Base-by-base conservation (phyloP, 2,329 filamentous ascomycete genomes). In the Trichoderma sp. region DNA sequence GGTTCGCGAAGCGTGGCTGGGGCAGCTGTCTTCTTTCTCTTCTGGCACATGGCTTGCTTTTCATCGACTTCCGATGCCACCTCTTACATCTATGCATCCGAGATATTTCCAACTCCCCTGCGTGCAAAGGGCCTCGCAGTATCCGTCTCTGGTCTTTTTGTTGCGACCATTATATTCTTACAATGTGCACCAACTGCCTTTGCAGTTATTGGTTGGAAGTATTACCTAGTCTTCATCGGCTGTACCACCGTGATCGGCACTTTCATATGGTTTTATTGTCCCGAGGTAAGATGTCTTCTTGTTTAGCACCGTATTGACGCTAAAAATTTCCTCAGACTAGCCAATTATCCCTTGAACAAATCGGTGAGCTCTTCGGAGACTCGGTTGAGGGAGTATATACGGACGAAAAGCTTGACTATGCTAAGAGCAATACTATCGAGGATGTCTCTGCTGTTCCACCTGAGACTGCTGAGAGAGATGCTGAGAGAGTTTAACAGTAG, bases 161-260 rank as follows among this genome's bases (percentile, higher is more conserved):
- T 62, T 32, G 66, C 66, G 4, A 62, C 51, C 7, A 62, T 70
- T 8, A 47, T 70, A 11, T 70, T 47, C 32, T 15, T 61, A 9
- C 57, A 60, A 6, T 32, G 32, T 24, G 66, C 66, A 2, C 66
- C 66, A 34, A 70, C 66, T 15, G 66, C 66, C 9, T 70, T 62
- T 30, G 53, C 66, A 18, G n/a, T 30, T 14, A 70, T 70, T 63
- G 66, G 66, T 4, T 70, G 66, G 66, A 39, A 57, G 30, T 70
- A 70, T 36, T 70, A 70, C 32, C 34, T 70, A 24, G 66, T 70
- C 24, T 70, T 70, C 26, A 61, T 70, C 12, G 26, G 11, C 18
- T 32, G 43, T 15, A 32, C 62, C 1, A 47, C 62, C 6, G 26
- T 64, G 6, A 24, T 51, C 15, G 39, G 21, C 3, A 47, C 47